These are phyloP conservation scores for Tricholomella constricta DNA, from an alignment of 768 basidiomycete genomes.

Conservation along the genomic window DNA sequence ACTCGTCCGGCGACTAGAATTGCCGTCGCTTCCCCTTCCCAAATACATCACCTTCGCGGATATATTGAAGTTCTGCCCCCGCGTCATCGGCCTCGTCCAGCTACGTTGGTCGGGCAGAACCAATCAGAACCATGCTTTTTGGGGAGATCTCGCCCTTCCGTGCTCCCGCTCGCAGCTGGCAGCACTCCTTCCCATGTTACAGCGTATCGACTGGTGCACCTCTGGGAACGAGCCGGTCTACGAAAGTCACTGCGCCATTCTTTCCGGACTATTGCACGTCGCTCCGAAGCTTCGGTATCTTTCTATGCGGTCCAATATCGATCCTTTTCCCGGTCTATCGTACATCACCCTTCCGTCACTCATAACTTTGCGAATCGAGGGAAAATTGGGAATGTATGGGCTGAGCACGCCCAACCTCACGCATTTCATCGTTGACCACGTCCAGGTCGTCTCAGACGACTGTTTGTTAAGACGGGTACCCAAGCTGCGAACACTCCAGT, in stretches of 20 bases:
- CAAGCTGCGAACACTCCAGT: background rate
- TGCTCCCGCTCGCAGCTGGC: background rate
- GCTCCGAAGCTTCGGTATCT: background rate
- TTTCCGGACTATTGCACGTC: background rate
- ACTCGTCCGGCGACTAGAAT: background rate
- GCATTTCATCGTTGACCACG: background rate
- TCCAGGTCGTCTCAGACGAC: background rate
- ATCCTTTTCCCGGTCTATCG: conserved; percentile 1
- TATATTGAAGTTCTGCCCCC: conserved; percentile 1
- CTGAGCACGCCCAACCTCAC: background rate
- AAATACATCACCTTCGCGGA: background rate
- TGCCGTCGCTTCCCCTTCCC: background rate
- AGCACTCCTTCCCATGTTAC: background rate
- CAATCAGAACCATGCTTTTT: background rate
- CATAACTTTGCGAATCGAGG: background rate
- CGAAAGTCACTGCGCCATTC: background rate
- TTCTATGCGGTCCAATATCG: background rate
- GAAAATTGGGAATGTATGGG: background rate
- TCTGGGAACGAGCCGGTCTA: background rate
- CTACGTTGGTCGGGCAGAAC: background rate
- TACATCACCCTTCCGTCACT: conserved; percentile 1
- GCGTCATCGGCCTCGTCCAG: conserved; percentile 1
- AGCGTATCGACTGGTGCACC: conserved; percentile 5
- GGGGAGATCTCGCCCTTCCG: no score
- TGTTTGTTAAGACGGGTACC: background rate